Evolutionary conservation across 2,329 filamentous ascomycete genomes (phyloP).

Genomic region (Colletotrichum costaricense): DNA sequence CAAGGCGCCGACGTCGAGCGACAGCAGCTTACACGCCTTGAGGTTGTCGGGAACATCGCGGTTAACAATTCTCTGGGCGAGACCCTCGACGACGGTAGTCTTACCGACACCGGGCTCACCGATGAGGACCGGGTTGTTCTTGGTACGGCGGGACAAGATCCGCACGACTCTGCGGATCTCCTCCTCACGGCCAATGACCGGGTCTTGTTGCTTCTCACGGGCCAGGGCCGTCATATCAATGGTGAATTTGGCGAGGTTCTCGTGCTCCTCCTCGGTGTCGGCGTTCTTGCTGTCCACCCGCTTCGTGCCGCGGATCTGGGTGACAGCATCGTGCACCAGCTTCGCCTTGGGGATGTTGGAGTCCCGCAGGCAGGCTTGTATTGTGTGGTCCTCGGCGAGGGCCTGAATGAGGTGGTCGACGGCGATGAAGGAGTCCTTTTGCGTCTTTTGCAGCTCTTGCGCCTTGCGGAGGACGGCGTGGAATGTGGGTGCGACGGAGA

Average conservation of each 20-base stretch:
- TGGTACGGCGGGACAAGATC: slow-evolving; percentile 91
- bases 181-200: slow-evolving; percentile 95
- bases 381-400: slow-evolving; percentile 80
- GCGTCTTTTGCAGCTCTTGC: slow-evolving; percentile 92
- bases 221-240: slow-evolving; percentile 98
- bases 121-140: slow-evolving; percentile 98
- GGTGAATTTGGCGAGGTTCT: slow-evolving; percentile 97
- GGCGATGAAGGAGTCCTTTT: slow-evolving; percentile 95
- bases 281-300: slow-evolving; percentile 96
- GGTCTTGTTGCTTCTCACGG: slow-evolving; percentile 96
- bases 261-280: slow-evolving; percentile 90
- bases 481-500: slow-evolving; percentile 85
- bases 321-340: slow-evolving; percentile 89
- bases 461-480: slow-evolving; percentile 85
- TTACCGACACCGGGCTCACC: slow-evolving; percentile 98
- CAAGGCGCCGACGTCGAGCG: slow-evolving; percentile 92
- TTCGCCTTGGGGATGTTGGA: slow-evolving; percentile 93
- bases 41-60: slow-evolving; percentile 96
- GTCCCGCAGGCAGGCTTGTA: slow-evolving; percentile 82
- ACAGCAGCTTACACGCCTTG: slow-evolving; percentile 92
- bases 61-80: slow-evolving; percentile 96
- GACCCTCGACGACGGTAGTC: slow-evolving; percentile 95
- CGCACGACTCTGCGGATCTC: slow-evolving; percentile 93
- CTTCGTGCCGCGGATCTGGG: slow-evolving; percentile 90
- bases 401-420: slow-evolving; percentile 94